Conservation (phyloP, 2,329 filamentous ascomycete species). For the Didymosphaeria variabile region DNA sequence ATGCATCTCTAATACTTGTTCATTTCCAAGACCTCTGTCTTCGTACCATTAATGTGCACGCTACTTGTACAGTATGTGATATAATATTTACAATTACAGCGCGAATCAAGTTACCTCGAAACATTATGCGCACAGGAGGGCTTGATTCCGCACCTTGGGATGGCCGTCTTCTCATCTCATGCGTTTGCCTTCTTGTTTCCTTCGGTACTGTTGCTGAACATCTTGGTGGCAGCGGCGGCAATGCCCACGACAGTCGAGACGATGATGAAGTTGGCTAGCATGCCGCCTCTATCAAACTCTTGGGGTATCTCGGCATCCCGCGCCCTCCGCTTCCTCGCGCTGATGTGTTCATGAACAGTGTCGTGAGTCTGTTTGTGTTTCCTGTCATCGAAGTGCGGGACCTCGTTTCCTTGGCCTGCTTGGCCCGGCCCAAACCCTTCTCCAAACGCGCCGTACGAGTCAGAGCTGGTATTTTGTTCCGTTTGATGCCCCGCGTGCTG, state of each 20-base stretch:
- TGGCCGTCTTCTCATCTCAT: neutral
- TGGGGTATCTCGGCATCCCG: conserved; percentile 27
- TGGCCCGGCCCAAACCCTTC: conserved; percentile 69
- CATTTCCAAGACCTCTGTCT: neutral
- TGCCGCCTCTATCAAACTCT: conserved; percentile 35
- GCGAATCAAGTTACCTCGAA: neutral
- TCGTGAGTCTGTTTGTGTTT: conserved; percentile 79
- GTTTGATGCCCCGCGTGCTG: conserved; percentile 19
- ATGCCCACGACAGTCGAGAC: conserved; percentile 38
- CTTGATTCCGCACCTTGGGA: neutral
- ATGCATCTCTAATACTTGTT: conserved; percentile 27
- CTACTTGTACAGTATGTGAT: neutral
- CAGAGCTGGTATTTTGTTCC: conserved; percentile 35
- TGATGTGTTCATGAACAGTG: conserved; percentile 64
- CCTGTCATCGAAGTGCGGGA: conserved; percentile 80
- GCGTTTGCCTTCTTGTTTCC: conserved; percentile 1
- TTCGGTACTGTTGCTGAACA: conserved; percentile 24
- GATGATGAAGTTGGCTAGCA: conserved; percentile 41
- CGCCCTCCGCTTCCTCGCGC: conserved; percentile 50
- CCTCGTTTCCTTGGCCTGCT: conserved; percentile 56
- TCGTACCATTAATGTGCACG: neutral
- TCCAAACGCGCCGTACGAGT: conserved; percentile 44
- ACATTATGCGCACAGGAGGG: neutral
- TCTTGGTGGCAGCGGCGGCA: conserved; percentile 33
- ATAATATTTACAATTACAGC: neutral